A percentile compares a stretch with the other conserved stretches of the same genome.
Evolutionary conservation across 192 early-diverging fungal species (phyloP).

Genomic region (Backusella luteola): DNA sequence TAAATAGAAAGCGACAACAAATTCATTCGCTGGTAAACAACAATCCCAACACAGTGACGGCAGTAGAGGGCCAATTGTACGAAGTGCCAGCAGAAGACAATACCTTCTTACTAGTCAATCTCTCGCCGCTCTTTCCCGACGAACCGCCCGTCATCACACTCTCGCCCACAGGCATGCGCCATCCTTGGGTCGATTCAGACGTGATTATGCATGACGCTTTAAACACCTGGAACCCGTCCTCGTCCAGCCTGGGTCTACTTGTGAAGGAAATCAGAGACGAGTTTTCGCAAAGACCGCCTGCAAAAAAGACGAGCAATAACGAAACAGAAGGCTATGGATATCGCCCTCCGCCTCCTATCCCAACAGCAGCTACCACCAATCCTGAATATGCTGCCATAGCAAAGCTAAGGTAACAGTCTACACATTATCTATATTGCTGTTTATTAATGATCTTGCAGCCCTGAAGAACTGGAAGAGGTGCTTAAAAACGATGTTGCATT

Average conservation of each 20-base stretch:
- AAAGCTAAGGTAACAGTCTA: neutral
- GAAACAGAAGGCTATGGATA: constrained; percentile 20
- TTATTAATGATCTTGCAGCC: constrained; percentile 8
- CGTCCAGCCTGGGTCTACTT: constrained; percentile 48
- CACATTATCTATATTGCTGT: neutral
- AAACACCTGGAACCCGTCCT: constrained; percentile 31
- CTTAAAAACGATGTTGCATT: constrained; percentile 38
- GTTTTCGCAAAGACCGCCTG: constrained; percentile 37
- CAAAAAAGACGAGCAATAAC: constrained; percentile 11
- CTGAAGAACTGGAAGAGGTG: constrained; percentile 41
- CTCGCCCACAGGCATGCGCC: constrained; percentile 43
- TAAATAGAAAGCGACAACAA: constrained; percentile 33
- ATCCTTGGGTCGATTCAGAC: constrained; percentile 53
- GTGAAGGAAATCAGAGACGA: constrained; percentile 55
- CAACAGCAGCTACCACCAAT: constrained; percentile 8
- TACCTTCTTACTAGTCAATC: constrained; percentile 36
- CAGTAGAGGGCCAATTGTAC: constrained; percentile 30
- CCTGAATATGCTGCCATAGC: constrained; percentile 10
- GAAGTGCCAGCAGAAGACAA: constrained; percentile 29
- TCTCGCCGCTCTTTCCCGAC: constrained; percentile 53
- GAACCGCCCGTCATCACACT: constrained; percentile 52
- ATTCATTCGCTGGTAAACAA: constrained; percentile 31
- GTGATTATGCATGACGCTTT: constrained; percentile 49
- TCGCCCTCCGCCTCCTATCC: constrained; percentile 37
- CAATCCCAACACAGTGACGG: constrained; percentile 20